A percentile compares a stretch with the other conserved stretches of the same genome.
Evolutionary conservation across 78 protist genomes (phyloP).

Genomic region (Monocercomonoides exilis): DNA sequence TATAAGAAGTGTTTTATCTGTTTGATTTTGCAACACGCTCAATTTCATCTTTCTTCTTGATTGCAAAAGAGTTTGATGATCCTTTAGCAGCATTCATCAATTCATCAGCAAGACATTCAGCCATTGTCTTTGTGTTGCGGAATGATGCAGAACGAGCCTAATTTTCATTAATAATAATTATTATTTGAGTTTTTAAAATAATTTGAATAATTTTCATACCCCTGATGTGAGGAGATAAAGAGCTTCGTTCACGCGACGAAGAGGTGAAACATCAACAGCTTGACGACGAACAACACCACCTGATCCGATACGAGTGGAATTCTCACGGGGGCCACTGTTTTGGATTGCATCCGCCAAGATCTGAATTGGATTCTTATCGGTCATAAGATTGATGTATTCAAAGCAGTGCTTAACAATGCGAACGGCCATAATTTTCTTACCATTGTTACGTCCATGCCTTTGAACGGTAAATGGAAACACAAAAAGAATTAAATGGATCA

Average conservation of each 20-base stretch:
- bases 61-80: slow-evolving; percentile 78
- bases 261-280: slow-evolving; percentile 99
- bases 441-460: slow-evolving; percentile 96
- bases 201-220: slow-evolving; percentile 28
- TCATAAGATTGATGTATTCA: slow-evolving; percentile 94
- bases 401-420: slow-evolving; percentile 95
- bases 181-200: background rate
- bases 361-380: slow-evolving; percentile 94
- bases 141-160: slow-evolving; percentile 89
- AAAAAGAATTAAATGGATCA: background rate
- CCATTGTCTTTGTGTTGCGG: slow-evolving; percentile 96
- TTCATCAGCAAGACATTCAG: slow-evolving; percentile 99
- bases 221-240: slow-evolving; percentile 81
- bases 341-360: slow-evolving; percentile 75
- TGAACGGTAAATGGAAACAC: slow-evolving; percentile 11
- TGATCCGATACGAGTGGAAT: slow-evolving; percentile 97
- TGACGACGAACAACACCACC: slow-evolving; percentile 98
- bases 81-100: slow-evolving; percentile 92
- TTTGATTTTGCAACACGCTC: slow-evolving; percentile 82
- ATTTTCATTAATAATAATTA: background rate
- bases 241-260: slow-evolving; percentile 98
- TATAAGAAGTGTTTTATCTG: no score
- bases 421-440: slow-evolving; percentile 97
- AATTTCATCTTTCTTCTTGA: slow-evolving; percentile 70
- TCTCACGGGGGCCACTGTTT: slow-evolving; percentile 98